Base-by-base conservation (phyloP, 371 early-diverging fungal genomes). In the Rhizomucor miehei region DNA sequence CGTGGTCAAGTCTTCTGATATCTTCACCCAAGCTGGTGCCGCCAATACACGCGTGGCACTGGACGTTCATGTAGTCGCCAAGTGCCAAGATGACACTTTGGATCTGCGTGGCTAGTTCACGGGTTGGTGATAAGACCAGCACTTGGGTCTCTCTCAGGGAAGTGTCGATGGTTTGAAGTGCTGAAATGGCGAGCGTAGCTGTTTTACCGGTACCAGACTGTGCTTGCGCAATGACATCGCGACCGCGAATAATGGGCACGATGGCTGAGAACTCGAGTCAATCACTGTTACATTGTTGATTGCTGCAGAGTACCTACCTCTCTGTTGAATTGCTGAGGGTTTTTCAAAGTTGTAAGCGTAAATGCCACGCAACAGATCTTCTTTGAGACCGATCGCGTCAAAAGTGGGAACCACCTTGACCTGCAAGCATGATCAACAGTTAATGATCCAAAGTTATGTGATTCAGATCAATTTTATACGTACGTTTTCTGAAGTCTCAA, bases 201-300 rank as follows among this genome's bases (percentile, higher is more conserved):
- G 99, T 99, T 85, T 99, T 99, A 81, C 99, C 99, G 62, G 99
- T 99, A 76, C 99, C 99, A 53, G 99, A 98, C 81, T 99, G 99
- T 36, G 99, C 99, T 80, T 99, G 99, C 46, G 99, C 98, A 69
- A 98, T 97, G 50, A 99, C 97, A 80, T 99, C 98, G 57, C 89
- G 87, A 44, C 93, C 95, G 61, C 84, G 88, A 54, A 94, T 82
- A 62, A 99, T 91, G 52, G 97, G 96, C 53, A 86, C 75, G 67
- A 99, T 99, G 34, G 99, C 98, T 75, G 13, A 45, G 9, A 20
- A 29, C 20, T 6, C 8, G 6, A 12, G 17, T 2, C 34, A 20
- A 21, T 45, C 17, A 53, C 17, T 21, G 44, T 23, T 13, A 12
- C 16, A 37, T 14, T 13, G 24, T 16, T 16, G 45, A 11, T n/a